phyloP scores from a whole-genome alignment of 768 basidiomycete species.

The Zangia roseola region DNA sequence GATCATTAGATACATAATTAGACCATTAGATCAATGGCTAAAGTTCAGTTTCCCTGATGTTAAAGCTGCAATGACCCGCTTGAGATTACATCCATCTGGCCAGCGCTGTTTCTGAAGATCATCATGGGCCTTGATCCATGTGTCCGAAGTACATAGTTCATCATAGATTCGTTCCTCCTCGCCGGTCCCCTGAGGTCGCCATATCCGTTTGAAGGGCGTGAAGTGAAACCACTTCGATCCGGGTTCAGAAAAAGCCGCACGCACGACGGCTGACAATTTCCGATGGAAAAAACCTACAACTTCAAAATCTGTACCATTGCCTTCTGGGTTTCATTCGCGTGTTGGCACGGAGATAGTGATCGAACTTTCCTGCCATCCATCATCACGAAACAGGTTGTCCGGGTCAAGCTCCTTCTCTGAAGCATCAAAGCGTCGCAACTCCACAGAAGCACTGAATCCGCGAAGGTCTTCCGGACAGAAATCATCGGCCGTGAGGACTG shows the following conservation, averaged over 20 bases:
- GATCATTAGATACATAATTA: too few relatives aligned
- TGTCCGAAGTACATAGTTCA: conserved; percentile 25
- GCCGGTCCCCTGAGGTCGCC: conserved; percentile 8
- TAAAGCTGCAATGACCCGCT: background rate
- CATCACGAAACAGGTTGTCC: background rate
- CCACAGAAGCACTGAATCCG: conserved; percentile 10
- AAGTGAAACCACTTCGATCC: conserved; percentile 20
- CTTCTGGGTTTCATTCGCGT: conserved; percentile 3
- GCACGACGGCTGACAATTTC: conserved; percentile 16
- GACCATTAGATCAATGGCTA: too few relatives aligned
- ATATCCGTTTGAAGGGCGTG: conserved; percentile 24
- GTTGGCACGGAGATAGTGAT: conserved; percentile 33
- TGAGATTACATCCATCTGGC: conserved; percentile 13
- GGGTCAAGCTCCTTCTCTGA: conserved; percentile 1
- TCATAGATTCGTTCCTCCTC: conserved; percentile 17
- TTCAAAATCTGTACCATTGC: conserved; percentile 17
- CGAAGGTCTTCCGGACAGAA: conserved; percentile 13
- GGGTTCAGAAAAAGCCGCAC: conserved; percentile 4
- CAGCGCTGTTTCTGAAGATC: conserved; percentile 18
- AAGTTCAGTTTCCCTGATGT: too few relatives aligned
- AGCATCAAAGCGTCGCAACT: conserved; percentile 7
- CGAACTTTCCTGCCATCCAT: conserved; percentile 11
- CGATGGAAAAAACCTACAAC: conserved; percentile 31
- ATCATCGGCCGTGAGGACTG: conserved; percentile 1
- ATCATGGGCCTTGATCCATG: conserved; percentile 21